phyloP scores from a whole-genome alignment of 192 early-diverging fungal species.

The Backusella macrospora region DNA sequence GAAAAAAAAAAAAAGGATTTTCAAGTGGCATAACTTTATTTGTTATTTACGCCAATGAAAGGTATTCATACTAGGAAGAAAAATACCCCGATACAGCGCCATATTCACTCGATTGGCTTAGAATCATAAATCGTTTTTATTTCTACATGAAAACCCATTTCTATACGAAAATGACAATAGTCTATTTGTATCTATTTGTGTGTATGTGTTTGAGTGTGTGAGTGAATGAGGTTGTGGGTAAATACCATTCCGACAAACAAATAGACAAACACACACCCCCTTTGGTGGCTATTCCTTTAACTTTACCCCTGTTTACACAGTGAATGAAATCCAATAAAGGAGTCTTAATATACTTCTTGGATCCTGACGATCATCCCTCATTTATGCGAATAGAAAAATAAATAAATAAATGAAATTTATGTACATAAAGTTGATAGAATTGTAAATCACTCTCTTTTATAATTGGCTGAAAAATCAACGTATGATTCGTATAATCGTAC shows the following conservation, averaged over 20 bases:
- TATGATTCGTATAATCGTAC: too few species aligned
- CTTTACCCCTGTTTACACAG: not conserved
- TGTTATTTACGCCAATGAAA: not conserved
- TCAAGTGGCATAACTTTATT: not conserved
- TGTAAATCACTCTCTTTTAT: not conserved
- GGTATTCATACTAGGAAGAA: not conserved
- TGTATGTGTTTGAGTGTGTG: too few species aligned
- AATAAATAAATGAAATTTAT: not conserved
- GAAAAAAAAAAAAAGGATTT: not conserved
- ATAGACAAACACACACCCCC: not conserved
- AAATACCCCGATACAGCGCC: too few species aligned
- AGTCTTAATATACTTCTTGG: slow-evolving; percentile 5
- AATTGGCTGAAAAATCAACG: too few species aligned
- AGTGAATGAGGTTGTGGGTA: too few species aligned
- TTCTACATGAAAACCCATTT: too few species aligned
- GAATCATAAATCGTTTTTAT: not conserved
- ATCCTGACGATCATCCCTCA: not conserved
- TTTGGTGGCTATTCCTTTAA: not conserved
- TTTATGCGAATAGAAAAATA: too few species aligned
- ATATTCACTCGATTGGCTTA: too few species aligned
- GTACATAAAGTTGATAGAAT: not conserved
- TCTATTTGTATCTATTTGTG: too few species aligned
- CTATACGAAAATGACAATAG: too few species aligned
- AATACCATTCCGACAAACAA: too few species aligned
- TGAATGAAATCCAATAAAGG: not conserved